Evolutionary conservation across 139 green algal species (phyloP).

Genomic region (Tetradesmus obliquus): DNA sequence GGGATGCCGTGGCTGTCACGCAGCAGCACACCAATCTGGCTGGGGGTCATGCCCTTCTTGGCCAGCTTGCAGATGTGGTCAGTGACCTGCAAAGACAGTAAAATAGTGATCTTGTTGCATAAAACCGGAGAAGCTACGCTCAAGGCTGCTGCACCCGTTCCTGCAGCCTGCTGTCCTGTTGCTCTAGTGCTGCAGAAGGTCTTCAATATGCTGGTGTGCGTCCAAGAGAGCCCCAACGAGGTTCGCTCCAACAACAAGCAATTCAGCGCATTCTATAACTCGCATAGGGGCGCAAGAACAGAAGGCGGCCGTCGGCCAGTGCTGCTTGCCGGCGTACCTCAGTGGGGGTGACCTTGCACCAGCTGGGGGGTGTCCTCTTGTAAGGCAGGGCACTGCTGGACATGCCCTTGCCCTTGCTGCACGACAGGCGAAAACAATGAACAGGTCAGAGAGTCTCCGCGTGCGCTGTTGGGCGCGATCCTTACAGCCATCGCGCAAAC

Average conservation of each 20-base stretch:
- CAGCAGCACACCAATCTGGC: constrained; percentile 97
- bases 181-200: background rate
- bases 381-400: constrained; percentile 95
- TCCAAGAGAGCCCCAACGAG: background rate
- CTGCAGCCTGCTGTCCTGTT: background rate
- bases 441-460: background rate
- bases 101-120: background rate
- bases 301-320: background rate
- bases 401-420: constrained; percentile 89
- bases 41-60: constrained; percentile 98
- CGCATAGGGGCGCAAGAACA: background rate
- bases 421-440: background rate
- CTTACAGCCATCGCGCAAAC: background rate
- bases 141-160: background rate
- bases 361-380: constrained; percentile 89
- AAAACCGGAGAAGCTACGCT: background rate
- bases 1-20: constrained; percentile 96
- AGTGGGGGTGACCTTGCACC: constrained; percentile 66
- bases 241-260: background rate
- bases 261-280: no score
- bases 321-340: constrained; percentile 50
- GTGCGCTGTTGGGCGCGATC: background rate
- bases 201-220: background rate
- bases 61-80: constrained; percentile 97
- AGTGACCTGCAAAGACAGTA: constrained; percentile 67